phyloP scores from a whole-genome alignment of 1,284 basidiomycete genomes.

The Leccinum pallidistipes region DNA sequence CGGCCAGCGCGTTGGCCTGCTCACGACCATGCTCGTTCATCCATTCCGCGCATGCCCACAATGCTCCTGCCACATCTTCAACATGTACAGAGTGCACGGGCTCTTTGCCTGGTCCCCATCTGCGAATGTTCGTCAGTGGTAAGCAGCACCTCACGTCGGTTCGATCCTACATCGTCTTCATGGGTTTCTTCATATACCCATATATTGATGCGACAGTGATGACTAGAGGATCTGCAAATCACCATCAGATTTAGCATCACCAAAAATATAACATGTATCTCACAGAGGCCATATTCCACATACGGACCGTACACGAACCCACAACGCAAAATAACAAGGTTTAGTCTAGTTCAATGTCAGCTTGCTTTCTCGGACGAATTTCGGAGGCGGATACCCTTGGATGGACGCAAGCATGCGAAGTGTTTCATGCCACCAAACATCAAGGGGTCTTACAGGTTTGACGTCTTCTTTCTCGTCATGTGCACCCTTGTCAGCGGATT shows the following conservation, averaged over 20 bases:
- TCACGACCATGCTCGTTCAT: constrained; percentile 60
- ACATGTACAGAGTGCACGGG: constrained; percentile 80
- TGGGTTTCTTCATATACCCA: constrained; percentile 79
- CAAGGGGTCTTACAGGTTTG: constrained; percentile 71
- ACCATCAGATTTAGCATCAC: constrained; percentile 10
- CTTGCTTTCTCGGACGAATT: neutral
- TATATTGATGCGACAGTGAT: constrained; percentile 84
- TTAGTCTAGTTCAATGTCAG: constrained; percentile 52
- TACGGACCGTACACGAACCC: constrained; percentile 79
- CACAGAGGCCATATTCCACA: constrained; percentile 64
- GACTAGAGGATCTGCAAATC: constrained; percentile 46
- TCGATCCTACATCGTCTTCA: constrained; percentile 74
- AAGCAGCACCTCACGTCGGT: neutral
- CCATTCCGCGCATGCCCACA: constrained; percentile 79
- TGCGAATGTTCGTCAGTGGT: constrained; percentile 29
- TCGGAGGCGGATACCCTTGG: constrained; percentile 46
- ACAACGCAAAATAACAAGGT: constrained; percentile 75
- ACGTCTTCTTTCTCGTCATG: constrained; percentile 76
- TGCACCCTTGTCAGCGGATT: constrained; percentile 64
- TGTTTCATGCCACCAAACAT: constrained; percentile 91
- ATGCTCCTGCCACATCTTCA: constrained; percentile 72
- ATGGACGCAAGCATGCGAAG: constrained; percentile 76
- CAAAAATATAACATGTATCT: constrained; percentile 28
- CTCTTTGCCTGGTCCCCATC: constrained; percentile 79
- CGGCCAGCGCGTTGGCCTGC: constrained; percentile 62